Conservation (phyloP, 495 filamentous ascomycete genomes). For the Pseudevernia furfuracea region DNA sequence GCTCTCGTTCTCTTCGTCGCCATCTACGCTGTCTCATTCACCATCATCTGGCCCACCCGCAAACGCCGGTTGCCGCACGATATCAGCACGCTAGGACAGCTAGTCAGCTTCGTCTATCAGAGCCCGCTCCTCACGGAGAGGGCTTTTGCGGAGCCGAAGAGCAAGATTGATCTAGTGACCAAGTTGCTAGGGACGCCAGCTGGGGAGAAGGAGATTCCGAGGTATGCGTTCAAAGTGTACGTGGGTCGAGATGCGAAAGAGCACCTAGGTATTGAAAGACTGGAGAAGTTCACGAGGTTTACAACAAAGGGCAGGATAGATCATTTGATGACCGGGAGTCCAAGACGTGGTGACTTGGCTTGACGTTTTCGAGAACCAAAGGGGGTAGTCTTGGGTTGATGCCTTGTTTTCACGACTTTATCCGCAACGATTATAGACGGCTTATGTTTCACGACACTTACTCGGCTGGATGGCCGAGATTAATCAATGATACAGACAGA, state of each 20-base stretch:
- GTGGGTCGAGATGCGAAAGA: conserved; percentile 54
- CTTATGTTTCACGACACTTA: conserved; percentile 11
- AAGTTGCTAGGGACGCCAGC: conserved; percentile 44
- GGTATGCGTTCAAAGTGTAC: conserved; percentile 57
- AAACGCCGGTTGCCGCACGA: conserved; percentile 60
- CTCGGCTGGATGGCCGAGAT: neutral
- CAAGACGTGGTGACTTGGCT: conserved; percentile 3
- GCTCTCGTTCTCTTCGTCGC: conserved; percentile 57
- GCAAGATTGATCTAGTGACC: conserved; percentile 55
- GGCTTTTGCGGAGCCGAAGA: conserved; percentile 52
- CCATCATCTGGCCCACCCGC: conserved; percentile 49
- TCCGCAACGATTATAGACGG: neutral
- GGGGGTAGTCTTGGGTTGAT: neutral
- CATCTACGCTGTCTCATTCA: conserved; percentile 58
- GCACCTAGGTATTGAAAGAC: conserved; percentile 58
- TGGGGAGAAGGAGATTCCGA: conserved; percentile 41
- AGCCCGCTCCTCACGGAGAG: conserved; percentile 61
- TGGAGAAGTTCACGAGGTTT: conserved; percentile 30
- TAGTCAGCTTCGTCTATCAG: conserved; percentile 66
- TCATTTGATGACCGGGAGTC: neutral
- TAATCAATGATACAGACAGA: neutral
- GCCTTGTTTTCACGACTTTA: neutral
- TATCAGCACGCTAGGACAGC: conserved; percentile 61
- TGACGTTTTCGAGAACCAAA: neutral
- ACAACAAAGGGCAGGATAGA: neutral